A percentile compares a stretch with the other conserved stretches of the same genome.
Conservation (phyloP, 1,284 basidiomycete species). For the Leccinum cinnamomeum region DNA sequence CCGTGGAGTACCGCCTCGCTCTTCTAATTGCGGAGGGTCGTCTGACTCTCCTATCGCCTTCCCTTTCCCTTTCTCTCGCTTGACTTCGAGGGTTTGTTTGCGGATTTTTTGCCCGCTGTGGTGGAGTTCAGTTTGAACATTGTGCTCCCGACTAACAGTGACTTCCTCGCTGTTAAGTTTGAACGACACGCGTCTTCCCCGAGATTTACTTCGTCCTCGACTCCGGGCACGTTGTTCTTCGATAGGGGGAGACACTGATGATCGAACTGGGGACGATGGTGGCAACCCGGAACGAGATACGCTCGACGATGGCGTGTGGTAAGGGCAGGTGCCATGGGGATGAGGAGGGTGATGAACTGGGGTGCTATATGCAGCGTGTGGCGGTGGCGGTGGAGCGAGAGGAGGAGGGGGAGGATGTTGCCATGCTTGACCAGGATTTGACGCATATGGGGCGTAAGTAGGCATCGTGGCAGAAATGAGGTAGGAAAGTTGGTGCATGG, state of each 20-base stretch:
- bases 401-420: slow-evolving; percentile 2
- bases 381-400: slow-evolving; percentile 1
- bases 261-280: slow-evolving; percentile 27
- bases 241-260: slow-evolving; percentile 17
- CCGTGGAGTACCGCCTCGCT: slow-evolving; percentile 14
- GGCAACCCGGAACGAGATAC: slow-evolving; percentile 18
- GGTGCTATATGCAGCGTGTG: slow-evolving; percentile 12
- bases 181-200: slow-evolving; percentile 34
- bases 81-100: slow-evolving; percentile 14
- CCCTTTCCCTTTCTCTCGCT: slow-evolving; percentile 19
- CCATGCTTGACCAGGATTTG: slow-evolving; percentile 26
- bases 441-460: slow-evolving; percentile 22
- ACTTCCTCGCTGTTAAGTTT: slow-evolving; percentile 22
- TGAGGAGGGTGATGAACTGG: slow-evolving; percentile 18
- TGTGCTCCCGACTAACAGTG: slow-evolving; percentile 6
- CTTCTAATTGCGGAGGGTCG: slow-evolving; percentile 13
- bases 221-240: slow-evolving; percentile 21
- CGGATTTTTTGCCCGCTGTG: slow-evolving; percentile 10
- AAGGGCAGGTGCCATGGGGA: slow-evolving; percentile 11
- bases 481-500: slow-evolving; percentile 36
- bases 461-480: slow-evolving; percentile 33
- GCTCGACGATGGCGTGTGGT: slow-evolving; percentile 28
- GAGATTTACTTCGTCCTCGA: slow-evolving; percentile 27
- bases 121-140: slow-evolving; percentile 5
- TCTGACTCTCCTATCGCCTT: slow-evolving; percentile 9